Base-by-base conservation (phyloP, 2,329 filamentous ascomycete genomes). In the Penicillium sp. region DNA sequence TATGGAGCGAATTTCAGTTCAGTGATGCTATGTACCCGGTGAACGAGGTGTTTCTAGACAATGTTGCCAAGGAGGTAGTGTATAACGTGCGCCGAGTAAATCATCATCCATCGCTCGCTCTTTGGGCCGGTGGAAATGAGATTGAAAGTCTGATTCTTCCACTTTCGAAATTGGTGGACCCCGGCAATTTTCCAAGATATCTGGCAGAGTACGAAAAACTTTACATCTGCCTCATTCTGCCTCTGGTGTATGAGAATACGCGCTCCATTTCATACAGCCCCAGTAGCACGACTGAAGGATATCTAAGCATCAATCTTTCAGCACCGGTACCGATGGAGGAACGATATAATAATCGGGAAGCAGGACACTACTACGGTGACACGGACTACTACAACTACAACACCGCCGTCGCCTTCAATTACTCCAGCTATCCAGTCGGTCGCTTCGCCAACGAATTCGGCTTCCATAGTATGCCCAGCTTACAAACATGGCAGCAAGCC, bases 1-100 rank as follows among this genome's bases (percentile, higher is more conserved):
- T 89, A 0, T 89, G 86, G 86, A 86, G 82, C 53, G 86, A 89
- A 63, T 88, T 89, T 64, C 80, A 89, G 67, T 89, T 88, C 68
- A 83, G 84, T 11, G 86, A 88, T 70, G 81, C 85, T 1, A 73
- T 88, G 3, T 89, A 89, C 68, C 86, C 87, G 0, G 81, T 85
- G 0, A 73, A 84, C 54, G 65, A 78, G 0, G 79, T 78, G 0
- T 89, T 88, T 66, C 70, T 88, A 0, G 83, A 84, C 5, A 88
- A 87, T 59, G 80, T 84, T 9, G 76, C 80, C 13, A 77, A 81
- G 17, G 87, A 89, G 67, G 85, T 85, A 5, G 76, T 81, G 5
- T 88, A 88, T 63, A 84, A 89, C 56, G 85, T 88, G 7, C 80
- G 86, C n/a, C 76, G 87, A 19, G 75, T 86, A 21, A 88, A 88